Evolutionary conservation across 73 alveolate species (phyloP).

Genomic region (Effrenium voratum): DNA sequence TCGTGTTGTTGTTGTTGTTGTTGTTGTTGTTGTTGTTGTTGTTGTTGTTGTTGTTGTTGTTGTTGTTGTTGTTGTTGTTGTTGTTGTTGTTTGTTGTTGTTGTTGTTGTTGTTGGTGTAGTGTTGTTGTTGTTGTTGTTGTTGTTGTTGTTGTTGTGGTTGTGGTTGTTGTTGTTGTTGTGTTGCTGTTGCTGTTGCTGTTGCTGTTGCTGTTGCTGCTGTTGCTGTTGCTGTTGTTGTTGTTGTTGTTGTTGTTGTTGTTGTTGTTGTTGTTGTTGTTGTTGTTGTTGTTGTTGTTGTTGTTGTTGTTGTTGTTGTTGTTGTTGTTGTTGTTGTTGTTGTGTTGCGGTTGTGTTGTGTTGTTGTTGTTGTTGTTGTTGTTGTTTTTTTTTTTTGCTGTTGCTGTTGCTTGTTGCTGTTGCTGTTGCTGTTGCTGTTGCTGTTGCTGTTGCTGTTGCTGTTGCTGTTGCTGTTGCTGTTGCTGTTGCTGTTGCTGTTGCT

Average conservation of each 20-base stretch:
- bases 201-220: not conserved
- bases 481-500: not conserved
- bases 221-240: not conserved
- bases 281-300: not conserved
- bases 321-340: not conserved
- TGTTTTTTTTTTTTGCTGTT: not conserved
- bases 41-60: not conserved
- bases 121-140: not conserved
- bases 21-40: not conserved
- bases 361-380: not conserved
- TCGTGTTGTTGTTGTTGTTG: not conserved
- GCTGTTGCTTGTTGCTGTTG: not conserved
- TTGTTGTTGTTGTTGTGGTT: not conserved
- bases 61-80: not conserved
- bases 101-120: too few species aligned
- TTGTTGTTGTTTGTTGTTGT: not conserved
- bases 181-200: not conserved
- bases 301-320: not conserved
- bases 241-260: not conserved
- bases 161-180: not conserved
- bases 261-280: not conserved
- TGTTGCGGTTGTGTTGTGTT: not conserved
- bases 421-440: not conserved
- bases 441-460: not conserved
- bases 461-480: not conserved